These are phyloP conservation scores for Ceratobasidium papillatum DNA, from an alignment of 1,284 basidiomycete species.

Conservation along the genomic window DNA sequence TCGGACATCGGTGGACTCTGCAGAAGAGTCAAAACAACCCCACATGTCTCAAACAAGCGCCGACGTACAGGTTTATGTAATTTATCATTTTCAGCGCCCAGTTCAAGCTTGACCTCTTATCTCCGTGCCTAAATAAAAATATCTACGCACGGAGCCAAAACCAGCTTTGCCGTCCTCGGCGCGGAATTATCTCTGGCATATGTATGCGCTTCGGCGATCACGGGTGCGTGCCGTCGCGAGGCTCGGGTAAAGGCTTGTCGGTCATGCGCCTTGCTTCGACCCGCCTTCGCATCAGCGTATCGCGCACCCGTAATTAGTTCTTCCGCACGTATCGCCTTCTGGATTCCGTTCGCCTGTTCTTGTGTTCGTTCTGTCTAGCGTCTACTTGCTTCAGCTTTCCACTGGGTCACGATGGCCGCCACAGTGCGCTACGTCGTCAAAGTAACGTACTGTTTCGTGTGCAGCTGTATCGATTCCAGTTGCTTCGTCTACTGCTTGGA, in stretches of 20 bases:
- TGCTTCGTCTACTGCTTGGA: background rate
- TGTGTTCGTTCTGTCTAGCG: background rate
- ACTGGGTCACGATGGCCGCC: background rate
- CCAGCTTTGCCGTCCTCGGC: background rate
- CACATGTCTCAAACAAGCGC: conserved; percentile 13
- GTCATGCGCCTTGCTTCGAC: background rate
- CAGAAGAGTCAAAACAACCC: conserved; percentile 3
- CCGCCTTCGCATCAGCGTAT: background rate
- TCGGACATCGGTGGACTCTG: conserved; percentile 24
- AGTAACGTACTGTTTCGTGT: background rate
- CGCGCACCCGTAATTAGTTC: background rate
- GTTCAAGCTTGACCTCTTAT: background rate
- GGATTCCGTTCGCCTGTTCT: background rate
- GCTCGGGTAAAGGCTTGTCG: conserved; percentile 13
- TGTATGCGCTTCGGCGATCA: conserved; percentile 7
- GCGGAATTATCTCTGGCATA: background rate
- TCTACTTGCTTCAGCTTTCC: background rate
- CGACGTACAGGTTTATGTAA: too few relatives aligned
- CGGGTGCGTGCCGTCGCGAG: conserved; percentile 29
- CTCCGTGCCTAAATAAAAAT: background rate
- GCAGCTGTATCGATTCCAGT: background rate
- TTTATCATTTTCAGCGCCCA: too few relatives aligned
- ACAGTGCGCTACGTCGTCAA: background rate
- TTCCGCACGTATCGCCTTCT: background rate
- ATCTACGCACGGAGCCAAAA: background rate